Base-by-base conservation (phyloP, 2,329 filamentous ascomycete genomes). In the Pestalotiopsis sp. region DNA sequence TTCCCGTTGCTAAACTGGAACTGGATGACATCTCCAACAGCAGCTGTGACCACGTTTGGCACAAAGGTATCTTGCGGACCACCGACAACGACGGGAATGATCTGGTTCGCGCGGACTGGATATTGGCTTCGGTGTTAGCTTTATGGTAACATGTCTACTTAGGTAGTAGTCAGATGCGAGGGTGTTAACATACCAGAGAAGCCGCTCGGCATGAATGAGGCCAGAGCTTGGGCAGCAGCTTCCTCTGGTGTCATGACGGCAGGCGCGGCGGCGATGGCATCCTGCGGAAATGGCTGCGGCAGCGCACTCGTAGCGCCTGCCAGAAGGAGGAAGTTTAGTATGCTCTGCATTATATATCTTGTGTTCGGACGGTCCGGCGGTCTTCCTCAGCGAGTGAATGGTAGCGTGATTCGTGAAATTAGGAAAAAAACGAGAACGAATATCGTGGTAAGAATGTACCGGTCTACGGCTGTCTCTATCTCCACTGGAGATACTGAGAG, bases 1-100 rank as follows among this genome's bases (percentile, higher is more conserved):
- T 83, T 84, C 4, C 80, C 79, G 27, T 76, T 78, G 68, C 79
- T 81, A 74, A 84, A 84, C 66, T 83, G 81, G 70, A 83, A 84
- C 64, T 81, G 77, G 1, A 84, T 75, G 11, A 80, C 73, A n/a
- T 83, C 81, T 41, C 81, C 81, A 0, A 78, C 73, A 0, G 75
- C 71, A 1, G 80, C 81, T 25, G 66, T 69, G 13, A 83, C 71
- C 3, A 74, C 66, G 62, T 83, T 83, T 0, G 81, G 81, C 1
- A 81, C 76, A 58, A 81, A 82, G 1, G 77, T 76, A 63, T 78
- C 78, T 66, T 82, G 80, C 4, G 75, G 45, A 13, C 80, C 80
- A 5, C 80, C 80, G 1, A 82, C 80, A 0, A 82, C 74, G 5
- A 82, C 80, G 2, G 80, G 76, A 40, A 78, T 73, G 79, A 75